phyloP scores from a whole-genome alignment of 495 filamentous ascomycete genomes.

The Lasiosphaeria miniovina region DNA sequence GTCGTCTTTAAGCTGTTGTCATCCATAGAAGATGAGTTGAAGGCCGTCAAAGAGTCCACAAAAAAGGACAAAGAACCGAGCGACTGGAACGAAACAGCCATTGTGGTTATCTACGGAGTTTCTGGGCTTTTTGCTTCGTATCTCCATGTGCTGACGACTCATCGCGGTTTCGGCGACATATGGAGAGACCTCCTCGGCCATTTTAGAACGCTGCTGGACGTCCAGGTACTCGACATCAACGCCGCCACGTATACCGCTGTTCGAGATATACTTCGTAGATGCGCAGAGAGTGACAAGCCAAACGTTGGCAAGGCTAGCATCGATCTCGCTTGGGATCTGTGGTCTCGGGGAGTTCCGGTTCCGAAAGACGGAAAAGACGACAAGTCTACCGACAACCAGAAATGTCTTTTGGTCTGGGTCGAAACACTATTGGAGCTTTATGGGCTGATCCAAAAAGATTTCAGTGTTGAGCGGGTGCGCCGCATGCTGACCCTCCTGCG shows the following conservation, averaged over 20 bases:
- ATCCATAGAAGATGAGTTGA: slow-evolving; percentile 49
- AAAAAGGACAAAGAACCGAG: slow-evolving; percentile 39
- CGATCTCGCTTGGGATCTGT: slow-evolving; percentile 67
- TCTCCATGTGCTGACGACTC: slow-evolving; percentile 56
- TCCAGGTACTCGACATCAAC: slow-evolving; percentile 64
- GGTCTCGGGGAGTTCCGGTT: slow-evolving; percentile 61
- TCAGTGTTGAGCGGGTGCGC: slow-evolving; percentile 59
- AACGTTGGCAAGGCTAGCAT: slow-evolving; percentile 57
- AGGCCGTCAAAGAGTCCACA: slow-evolving; percentile 21
- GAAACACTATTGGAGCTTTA: slow-evolving; percentile 75
- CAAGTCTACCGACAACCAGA: slow-evolving; percentile 63
- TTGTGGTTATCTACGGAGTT: slow-evolving; percentile 67
- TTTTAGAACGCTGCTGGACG: slow-evolving; percentile 57
- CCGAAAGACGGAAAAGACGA: slow-evolving; percentile 41
- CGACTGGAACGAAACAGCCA: slow-evolving; percentile 75
- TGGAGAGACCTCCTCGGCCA: slow-evolving; percentile 69
- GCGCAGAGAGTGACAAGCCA: slow-evolving; percentile 42
- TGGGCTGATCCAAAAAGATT: slow-evolving; percentile 63
- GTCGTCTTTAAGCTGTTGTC: slow-evolving; percentile 74
- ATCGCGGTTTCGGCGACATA: slow-evolving; percentile 56
- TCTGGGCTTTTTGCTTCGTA: slow-evolving; percentile 66
- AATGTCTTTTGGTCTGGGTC: slow-evolving; percentile 75
- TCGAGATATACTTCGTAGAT: slow-evolving; percentile 60
- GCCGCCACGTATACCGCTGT: slow-evolving; percentile 69
- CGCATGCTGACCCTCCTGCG: slow-evolving; percentile 61